phyloP scores from a whole-genome alignment of 2,329 filamentous ascomycete genomes.

The Cadophora gregata region DNA sequence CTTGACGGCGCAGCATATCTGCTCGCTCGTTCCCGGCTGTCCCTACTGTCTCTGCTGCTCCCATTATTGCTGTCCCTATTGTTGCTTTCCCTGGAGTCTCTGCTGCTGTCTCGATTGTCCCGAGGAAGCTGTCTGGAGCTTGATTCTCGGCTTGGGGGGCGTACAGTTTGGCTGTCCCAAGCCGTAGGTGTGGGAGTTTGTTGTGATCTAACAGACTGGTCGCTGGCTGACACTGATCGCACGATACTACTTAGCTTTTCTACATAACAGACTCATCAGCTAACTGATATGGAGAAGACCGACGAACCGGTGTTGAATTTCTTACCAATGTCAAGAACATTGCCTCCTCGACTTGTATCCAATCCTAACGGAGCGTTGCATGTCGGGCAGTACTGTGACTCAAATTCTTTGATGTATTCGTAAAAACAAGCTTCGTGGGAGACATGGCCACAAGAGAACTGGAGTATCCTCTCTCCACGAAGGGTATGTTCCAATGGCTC shows the following conservation, averaged over 20 bases:
- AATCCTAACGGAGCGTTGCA: constrained; percentile 91
- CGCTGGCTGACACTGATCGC: constrained; percentile 75
- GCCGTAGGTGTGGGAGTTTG: constrained; percentile 65
- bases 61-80: constrained; percentile 44
- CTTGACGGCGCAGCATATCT: constrained; percentile 46
- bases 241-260: constrained; percentile 96
- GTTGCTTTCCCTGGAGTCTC: constrained; percentile 35
- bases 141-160: constrained; percentile 57
- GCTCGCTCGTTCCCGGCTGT: constrained; percentile 57
- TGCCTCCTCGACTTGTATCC: constrained; percentile 89
- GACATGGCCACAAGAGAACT: constrained; percentile 96
- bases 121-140: constrained; percentile 44
- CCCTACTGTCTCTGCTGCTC: constrained; percentile 44
- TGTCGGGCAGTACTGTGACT: constrained; percentile 91
- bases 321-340: constrained; percentile 87
- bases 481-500: constrained; percentile 96
- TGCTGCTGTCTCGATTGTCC: constrained; percentile 48
- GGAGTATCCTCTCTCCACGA: constrained; percentile 89
- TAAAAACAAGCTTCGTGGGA: constrained; percentile 99
- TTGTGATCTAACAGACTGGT: constrained; percentile 48
- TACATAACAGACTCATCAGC: constrained; percentile 49
- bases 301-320: constrained; percentile 44
- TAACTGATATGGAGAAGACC: constrained; percentile 34
- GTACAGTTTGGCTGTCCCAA: constrained; percentile 70
- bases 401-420: constrained; percentile 94